Percentiles rank a stretch among this genome's conserved stretches.
phyloP scores from a whole-genome alignment of 345 rosid genomes.

The Boechera divaricarpa region DNA sequence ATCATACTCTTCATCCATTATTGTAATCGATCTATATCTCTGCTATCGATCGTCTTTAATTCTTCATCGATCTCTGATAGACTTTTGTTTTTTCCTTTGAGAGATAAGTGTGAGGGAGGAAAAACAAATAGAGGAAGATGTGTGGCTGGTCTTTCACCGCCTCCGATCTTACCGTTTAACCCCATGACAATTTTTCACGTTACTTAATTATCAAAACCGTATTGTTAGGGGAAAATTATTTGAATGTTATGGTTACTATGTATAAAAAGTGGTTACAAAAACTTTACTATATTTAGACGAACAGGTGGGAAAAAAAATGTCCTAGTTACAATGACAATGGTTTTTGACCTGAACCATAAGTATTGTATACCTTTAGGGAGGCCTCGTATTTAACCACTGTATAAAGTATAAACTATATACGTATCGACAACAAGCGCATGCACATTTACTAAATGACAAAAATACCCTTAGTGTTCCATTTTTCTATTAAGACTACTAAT shows the following conservation, averaged over 20 bases:
- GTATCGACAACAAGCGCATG: neutral
- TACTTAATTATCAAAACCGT: conserved; percentile 18
- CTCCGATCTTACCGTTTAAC: conserved; percentile 42
- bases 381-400: too few relatives aligned
- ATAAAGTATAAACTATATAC: too few relatives aligned
- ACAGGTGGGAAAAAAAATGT: neutral
- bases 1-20: conserved; percentile 94
- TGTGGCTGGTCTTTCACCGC: conserved; percentile 42
- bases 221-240: neutral
- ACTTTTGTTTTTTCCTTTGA: neutral
- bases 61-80: conserved; percentile 10
- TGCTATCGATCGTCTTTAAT: neutral
- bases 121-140: conserved; percentile 36
- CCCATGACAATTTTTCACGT: conserved; percentile 13
- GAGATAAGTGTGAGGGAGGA: conserved; percentile 4
- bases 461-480: neutral
- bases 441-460: neutral
- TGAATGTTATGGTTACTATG: neutral
- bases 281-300: conserved; percentile 8
- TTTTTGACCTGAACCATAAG: too few relatives aligned
- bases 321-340: neutral
- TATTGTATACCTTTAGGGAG: too few relatives aligned
- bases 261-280: neutral
- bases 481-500: neutral
- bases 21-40: conserved; percentile 28